Evolutionary conservation across 208 protist species (phyloP).

Genomic region (Leishmania guyanensis): DNA sequence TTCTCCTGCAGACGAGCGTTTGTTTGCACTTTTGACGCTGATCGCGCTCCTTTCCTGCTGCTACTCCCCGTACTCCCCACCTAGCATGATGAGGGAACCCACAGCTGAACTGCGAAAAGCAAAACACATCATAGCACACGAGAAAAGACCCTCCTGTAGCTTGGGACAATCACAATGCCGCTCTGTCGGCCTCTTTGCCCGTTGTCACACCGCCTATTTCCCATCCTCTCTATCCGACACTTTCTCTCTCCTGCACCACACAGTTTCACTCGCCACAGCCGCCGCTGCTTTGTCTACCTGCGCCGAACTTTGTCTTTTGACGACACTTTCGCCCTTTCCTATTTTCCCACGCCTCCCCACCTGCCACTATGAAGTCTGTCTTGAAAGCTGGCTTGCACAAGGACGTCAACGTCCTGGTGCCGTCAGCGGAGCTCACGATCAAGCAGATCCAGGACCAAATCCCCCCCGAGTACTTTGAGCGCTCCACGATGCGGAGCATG

Average conservation of each 20-base stretch:
- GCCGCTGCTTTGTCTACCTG: not conserved
- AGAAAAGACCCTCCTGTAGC: not conserved
- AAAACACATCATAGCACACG: too few species aligned
- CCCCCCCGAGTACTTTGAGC: constrained; percentile 76
- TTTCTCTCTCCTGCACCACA: not conserved
- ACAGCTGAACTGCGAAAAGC: not conserved
- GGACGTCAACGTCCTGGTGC: constrained; percentile 69
- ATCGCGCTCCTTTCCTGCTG: not conserved
- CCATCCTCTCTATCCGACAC: not conserved
- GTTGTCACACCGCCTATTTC: not conserved
- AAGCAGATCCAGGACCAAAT: constrained; percentile 81
- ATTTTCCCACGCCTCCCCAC: not conserved
- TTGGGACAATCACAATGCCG: not conserved
- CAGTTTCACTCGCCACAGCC: not conserved
- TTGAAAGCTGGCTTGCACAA: constrained; percentile 62
- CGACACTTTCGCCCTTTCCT: not conserved
- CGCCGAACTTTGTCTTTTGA: not conserved
- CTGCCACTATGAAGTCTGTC: constrained; percentile 46
- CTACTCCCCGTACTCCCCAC: not conserved
- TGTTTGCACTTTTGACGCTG: not conserved
- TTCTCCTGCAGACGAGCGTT: not conserved
- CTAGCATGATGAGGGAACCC: not conserved
- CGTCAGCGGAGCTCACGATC: constrained; percentile 62
- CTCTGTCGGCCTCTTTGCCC: not conserved
- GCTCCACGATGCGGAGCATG: constrained; percentile 41